Percentiles rank a stretch among this genome's conserved stretches.
These are phyloP conservation scores for Amaranthus tricolor DNA, from an alignment of 179 eudicot species.

Conservation along the genomic window DNA sequence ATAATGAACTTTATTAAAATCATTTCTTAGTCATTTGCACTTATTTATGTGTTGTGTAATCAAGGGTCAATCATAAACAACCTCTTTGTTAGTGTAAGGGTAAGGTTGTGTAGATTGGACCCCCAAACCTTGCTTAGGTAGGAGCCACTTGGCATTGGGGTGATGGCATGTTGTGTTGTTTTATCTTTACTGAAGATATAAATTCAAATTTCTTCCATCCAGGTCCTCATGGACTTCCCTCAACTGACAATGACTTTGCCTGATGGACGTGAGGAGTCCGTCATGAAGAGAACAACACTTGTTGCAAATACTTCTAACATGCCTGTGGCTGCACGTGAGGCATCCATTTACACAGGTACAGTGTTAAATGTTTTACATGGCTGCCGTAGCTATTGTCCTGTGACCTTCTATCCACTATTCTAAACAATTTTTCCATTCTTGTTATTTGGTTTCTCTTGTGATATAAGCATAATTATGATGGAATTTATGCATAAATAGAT, in stretches of 20 bases:
- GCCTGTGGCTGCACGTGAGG: conserved; percentile 99
- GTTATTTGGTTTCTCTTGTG: background rate
- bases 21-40: too few species aligned
- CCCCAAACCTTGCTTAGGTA: too few species aligned
- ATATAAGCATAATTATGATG: background rate
- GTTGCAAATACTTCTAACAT: conserved; percentile 99
- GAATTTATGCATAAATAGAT: background rate
- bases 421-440: background rate
- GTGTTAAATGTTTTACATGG: background rate
- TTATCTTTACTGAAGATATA: conserved; percentile 16
- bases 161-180: background rate
- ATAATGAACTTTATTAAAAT: too few species aligned
- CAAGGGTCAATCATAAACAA: too few species aligned
- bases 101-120: too few species aligned
- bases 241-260: conserved; percentile 99
- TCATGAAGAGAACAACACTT: conserved; percentile 97
- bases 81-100: too few species aligned
- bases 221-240: conserved; percentile 99
- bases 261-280: conserved; percentile 99
- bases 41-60: too few species aligned
- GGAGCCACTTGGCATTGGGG: too few species aligned
- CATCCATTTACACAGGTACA: conserved; percentile 94
- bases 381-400: background rate
- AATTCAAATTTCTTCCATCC: conserved; percentile 9
- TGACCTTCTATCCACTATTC: background rate